Percentiles rank a stretch among this genome's conserved stretches.
These are phyloP conservation scores for Halophytophthora polymorphica DNA, from an alignment of 352 stramenopile species.

Conservation along the genomic window DNA sequence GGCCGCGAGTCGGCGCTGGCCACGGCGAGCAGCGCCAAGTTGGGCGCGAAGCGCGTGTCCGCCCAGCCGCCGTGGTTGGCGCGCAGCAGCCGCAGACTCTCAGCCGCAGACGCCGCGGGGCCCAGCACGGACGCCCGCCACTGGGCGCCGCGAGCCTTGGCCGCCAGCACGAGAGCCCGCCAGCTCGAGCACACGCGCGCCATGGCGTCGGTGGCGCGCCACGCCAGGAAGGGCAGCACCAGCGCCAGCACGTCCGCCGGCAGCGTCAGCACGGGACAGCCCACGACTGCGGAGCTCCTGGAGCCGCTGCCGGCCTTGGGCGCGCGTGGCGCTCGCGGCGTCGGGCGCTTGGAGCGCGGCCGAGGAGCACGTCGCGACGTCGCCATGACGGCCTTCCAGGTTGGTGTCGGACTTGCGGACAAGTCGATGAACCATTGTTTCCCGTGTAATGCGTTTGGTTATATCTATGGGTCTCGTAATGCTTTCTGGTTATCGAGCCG, in stretches of 20 bases:
- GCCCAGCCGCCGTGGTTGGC: slow-evolving; percentile 26
- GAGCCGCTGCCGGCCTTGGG: too few species aligned
- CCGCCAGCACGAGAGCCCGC: slow-evolving; percentile 14
- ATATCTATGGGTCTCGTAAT: background rate
- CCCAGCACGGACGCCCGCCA: slow-evolving; percentile 40
- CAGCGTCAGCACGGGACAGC: slow-evolving; percentile 22
- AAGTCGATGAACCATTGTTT: too few species aligned
- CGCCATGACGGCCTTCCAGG: too few species aligned
- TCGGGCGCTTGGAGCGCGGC: too few species aligned
- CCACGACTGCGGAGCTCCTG: too few species aligned
- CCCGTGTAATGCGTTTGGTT: too few species aligned
- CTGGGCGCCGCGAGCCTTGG: slow-evolving; percentile 22
- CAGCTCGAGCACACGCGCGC: slow-evolving; percentile 26
- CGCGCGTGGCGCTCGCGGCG: too few species aligned
- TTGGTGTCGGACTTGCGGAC: too few species aligned
- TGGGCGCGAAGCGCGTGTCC: slow-evolving; percentile 38
- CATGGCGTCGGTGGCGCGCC: slow-evolving; percentile 41
- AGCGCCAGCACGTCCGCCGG: slow-evolving; percentile 40
- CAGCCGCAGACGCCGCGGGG: slow-evolving; percentile 11
- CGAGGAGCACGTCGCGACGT: too few species aligned
- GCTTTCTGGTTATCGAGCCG: too few species aligned
- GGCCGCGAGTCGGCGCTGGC: slow-evolving; percentile 20
- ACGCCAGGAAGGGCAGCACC: slow-evolving; percentile 44
- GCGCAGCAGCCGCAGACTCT: slow-evolving; percentile 36
- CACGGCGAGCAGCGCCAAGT: slow-evolving; percentile 36